Percentiles rank a stretch among this genome's conserved stretches.
Conservation (phyloP, 306 rosid genomes). For the Fagus sylvatica region DNA sequence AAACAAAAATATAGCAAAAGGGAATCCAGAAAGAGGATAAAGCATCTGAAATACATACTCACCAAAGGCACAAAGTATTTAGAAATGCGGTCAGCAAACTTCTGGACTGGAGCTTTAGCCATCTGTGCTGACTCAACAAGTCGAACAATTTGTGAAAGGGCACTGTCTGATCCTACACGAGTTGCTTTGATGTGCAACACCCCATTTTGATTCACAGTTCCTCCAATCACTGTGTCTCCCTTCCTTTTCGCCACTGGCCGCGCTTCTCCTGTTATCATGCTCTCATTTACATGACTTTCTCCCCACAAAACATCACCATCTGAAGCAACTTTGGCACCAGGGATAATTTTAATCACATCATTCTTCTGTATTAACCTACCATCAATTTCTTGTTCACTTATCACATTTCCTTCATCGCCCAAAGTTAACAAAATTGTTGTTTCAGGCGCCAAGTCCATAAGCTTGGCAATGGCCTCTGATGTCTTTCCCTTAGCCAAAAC, state of each 20-base stretch:
- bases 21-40: too few relatives aligned
- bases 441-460: conserved; percentile 69
- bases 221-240: conserved; percentile 76
- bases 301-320: conserved; percentile 78
- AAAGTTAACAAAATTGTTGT: conserved; percentile 49
- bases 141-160: too few relatives aligned
- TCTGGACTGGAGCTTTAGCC: too few relatives aligned
- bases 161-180: too few relatives aligned
- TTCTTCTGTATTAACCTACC: conserved; percentile 63
- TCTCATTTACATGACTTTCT: conserved; percentile 72
- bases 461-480: conserved; percentile 81
- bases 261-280: conserved; percentile 88
- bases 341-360: conserved; percentile 62
- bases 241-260: conserved; percentile 49
- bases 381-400: conserved; percentile 54
- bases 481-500: conserved; percentile 80
- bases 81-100: too few relatives aligned
- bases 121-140: too few relatives aligned
- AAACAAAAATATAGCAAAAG: neutral
- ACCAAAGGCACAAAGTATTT: too few relatives aligned
- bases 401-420: conserved; percentile 52
- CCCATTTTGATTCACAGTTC: conserved; percentile 76
- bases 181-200: conserved; percentile 17
- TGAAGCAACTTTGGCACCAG: conserved; percentile 74
- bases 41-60: too few relatives aligned